Evolutionary conservation across 2,329 filamentous ascomycete species (phyloP).

Genomic region (Macrophomina pseudophaseolina): DNA sequence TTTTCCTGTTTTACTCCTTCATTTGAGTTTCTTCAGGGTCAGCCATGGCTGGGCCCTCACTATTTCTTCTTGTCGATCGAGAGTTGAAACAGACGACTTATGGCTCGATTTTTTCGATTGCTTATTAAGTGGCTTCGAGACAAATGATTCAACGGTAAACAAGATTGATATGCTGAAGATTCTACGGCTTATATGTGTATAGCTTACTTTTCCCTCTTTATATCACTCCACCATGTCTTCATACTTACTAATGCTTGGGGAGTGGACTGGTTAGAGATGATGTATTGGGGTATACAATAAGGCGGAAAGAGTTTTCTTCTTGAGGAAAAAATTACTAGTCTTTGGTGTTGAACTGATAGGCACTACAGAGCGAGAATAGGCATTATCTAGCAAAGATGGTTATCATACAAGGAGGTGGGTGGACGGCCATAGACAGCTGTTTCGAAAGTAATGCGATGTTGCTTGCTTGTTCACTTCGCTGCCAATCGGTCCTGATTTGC

Average conservation of each 20-base stretch:
- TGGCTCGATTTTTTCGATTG: too few species aligned
- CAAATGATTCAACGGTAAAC: slow-evolving; percentile 7
- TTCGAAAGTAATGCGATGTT: slow-evolving; percentile 8
- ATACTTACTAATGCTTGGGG: not conserved
- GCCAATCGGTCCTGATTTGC: not conserved
- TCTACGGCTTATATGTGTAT: slow-evolving; percentile 16
- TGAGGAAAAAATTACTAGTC: slow-evolving; percentile 13
- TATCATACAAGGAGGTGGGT: slow-evolving; percentile 14
- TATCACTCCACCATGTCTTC: slow-evolving; percentile 2
- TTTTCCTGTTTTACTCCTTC: not conserved
- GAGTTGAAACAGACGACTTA: not conserved
- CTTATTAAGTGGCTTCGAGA: not conserved
- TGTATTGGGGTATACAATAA: slow-evolving; percentile 12
- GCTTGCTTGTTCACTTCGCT: not conserved
- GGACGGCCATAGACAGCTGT: not conserved
- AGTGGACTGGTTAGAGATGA: not conserved
- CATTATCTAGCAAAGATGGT: slow-evolving; percentile 8
- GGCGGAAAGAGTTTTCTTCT: slow-evolving; percentile 20
- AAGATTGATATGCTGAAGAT: slow-evolving; percentile 22
- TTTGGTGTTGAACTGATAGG: not conserved
- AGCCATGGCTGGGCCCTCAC: slow-evolving; percentile 8
- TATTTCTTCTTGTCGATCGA: not conserved
- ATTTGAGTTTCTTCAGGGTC: not conserved
- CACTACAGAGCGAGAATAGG: not conserved
- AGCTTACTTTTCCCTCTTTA: not conserved